Percentiles rank a stretch among this genome's conserved stretches.
Conservation (phyloP, 106 monocot genomes). For the Dioscorea zingiberensis region DNA sequence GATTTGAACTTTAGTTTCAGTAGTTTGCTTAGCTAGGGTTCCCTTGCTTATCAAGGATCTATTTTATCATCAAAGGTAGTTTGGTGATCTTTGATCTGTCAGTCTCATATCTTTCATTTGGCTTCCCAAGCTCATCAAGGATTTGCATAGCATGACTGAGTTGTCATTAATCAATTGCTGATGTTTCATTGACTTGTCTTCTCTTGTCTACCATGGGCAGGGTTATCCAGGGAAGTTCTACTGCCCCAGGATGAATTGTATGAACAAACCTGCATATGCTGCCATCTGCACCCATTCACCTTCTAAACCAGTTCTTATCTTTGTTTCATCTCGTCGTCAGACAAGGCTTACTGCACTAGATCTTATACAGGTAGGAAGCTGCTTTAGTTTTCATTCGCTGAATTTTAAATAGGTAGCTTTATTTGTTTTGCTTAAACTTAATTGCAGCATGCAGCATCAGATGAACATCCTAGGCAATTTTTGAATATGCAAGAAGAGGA, state of each 20-base stretch:
- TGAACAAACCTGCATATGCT: slow-evolving; percentile 99
- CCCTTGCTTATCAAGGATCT: too few relatives aligned
- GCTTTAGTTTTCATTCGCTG: neutral
- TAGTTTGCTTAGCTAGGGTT: too few relatives aligned
- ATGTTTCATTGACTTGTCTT: neutral
- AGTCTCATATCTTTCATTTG: too few relatives aligned
- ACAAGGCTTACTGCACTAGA: slow-evolving; percentile 94
- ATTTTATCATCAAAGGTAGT: too few relatives aligned
- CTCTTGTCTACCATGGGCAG: slow-evolving; percentile 28
- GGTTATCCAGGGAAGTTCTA: slow-evolving; percentile 98
- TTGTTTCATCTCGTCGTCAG: slow-evolving; percentile 92
- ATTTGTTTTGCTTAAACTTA: slow-evolving; percentile 6
- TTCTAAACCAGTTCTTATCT: slow-evolving; percentile 87
- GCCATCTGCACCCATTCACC: slow-evolving; percentile 98
- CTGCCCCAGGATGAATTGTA: slow-evolving; percentile 98
- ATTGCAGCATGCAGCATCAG: slow-evolving; percentile 75
- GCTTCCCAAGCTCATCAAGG: too few relatives aligned
- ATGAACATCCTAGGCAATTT: slow-evolving; percentile 89
- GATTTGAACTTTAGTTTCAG: too few relatives aligned
- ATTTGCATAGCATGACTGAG: too few relatives aligned
- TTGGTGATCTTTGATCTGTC: too few relatives aligned
- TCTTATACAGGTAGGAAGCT: slow-evolving; percentile 78
- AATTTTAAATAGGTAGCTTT: neutral
- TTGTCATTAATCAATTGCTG: too few relatives aligned
- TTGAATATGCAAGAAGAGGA: slow-evolving; percentile 68